Conservation (phyloP, 106 monocot genomes). For the Iris macrosiphon region DNA sequence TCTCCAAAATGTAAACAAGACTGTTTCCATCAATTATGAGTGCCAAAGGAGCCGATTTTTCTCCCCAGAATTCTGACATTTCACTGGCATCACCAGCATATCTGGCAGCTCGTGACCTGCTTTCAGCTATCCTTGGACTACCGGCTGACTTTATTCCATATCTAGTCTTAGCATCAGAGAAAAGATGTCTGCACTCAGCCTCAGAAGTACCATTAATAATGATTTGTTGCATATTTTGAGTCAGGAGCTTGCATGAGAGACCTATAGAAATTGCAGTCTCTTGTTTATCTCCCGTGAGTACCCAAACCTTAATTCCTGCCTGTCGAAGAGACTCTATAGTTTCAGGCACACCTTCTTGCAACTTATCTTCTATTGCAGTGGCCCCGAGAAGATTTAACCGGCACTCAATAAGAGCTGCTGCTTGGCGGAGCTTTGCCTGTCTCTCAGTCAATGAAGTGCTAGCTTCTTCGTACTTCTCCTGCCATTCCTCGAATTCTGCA, state of each 20-base stretch:
- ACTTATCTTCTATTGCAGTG: constrained; percentile 94
- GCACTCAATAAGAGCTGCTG: constrained; percentile 72
- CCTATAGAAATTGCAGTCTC: constrained; percentile 98
- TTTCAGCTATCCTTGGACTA: background rate
- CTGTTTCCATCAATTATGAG: constrained; percentile 85
- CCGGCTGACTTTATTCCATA: constrained; percentile 39
- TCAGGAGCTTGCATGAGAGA: constrained; percentile 83
- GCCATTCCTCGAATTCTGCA: constrained; percentile 80
- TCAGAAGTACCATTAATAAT: constrained; percentile 92
- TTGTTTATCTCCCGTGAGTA: constrained; percentile 98
- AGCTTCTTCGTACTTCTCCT: constrained; percentile 78
- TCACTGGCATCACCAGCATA: background rate
- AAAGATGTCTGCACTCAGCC: constrained; percentile 61
- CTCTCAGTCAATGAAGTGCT: constrained; percentile 88
- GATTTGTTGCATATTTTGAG: constrained; percentile 65
- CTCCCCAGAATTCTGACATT: constrained; percentile 2
- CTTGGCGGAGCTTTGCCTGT: constrained; percentile 73
- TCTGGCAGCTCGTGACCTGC: background rate
- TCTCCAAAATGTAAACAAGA: constrained; percentile 85
- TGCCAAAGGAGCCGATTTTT: constrained; percentile 28
- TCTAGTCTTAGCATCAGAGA: constrained; percentile 60
- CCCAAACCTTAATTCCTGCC: constrained; percentile 98
- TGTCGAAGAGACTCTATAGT: constrained; percentile 92
- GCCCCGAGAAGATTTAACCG: constrained; percentile 83
- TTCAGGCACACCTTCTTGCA: constrained; percentile 98